A percentile compares a stretch with the other conserved stretches of the same genome.
These are phyloP conservation scores for Globisporangium solare DNA, from an alignment of 352 stramenopile species.

Conservation along the genomic window DNA sequence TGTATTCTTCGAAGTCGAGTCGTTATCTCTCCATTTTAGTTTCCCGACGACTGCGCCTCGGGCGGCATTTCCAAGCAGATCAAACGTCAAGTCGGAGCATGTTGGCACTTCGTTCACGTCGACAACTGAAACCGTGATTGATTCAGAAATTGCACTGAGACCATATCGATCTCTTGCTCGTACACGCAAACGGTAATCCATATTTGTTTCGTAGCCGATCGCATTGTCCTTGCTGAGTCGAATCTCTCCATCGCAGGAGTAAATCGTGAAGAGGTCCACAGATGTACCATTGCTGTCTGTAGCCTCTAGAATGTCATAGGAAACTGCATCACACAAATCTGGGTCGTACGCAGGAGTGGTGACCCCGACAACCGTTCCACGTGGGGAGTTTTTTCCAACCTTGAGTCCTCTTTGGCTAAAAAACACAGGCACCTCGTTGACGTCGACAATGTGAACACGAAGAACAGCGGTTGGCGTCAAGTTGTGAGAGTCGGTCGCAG, in stretches of 20 bases:
- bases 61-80: slow-evolving; percentile 25
- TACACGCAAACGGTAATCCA: slow-evolving; percentile 23
- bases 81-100: slow-evolving; percentile 12
- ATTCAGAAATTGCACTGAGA: slow-evolving; percentile 18
- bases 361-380: slow-evolving; percentile 28
- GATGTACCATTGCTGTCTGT: slow-evolving; percentile 22
- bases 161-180: slow-evolving; percentile 45
- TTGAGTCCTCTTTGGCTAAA: slow-evolving; percentile 19
- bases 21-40: slow-evolving; percentile 37
- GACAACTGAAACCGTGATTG: slow-evolving; percentile 13
- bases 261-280: slow-evolving; percentile 48
- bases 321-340: slow-evolving; percentile 40
- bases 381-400: slow-evolving; percentile 32
- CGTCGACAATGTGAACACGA: slow-evolving; percentile 33
- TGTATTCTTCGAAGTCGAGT: slow-evolving; percentile 28
- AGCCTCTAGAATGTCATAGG: slow-evolving; percentile 28
- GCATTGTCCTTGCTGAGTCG: slow-evolving; percentile 22
- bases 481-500: neutral
- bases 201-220: slow-evolving; percentile 36
- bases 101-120: slow-evolving; percentile 29
- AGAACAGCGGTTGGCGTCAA: slow-evolving; percentile 15
- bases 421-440: slow-evolving; percentile 49
- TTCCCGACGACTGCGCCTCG: slow-evolving; percentile 17
- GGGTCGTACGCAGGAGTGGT: slow-evolving; percentile 35
- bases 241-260: slow-evolving; percentile 52